Base-by-base conservation (phyloP, 495 filamentous ascomycete species). In the Podospora tetraspora region DNA sequence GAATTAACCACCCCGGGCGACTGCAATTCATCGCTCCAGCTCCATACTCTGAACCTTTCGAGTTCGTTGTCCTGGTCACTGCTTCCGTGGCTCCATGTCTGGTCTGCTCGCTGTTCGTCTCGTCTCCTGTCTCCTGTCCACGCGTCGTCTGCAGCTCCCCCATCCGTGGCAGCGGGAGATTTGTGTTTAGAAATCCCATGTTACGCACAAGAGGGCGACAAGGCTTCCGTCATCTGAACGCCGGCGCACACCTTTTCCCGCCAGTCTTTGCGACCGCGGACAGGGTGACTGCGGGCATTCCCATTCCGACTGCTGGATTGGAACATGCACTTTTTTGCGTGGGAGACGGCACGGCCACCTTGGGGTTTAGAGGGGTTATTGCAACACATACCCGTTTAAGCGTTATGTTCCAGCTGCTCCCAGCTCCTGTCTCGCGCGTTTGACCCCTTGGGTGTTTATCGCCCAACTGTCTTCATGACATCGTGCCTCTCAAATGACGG, bases 311-410 rank as follows among this genome's bases (percentile, higher is more conserved):
- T 52, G 43, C 43, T 63, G 58, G 32, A 71, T 72, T 65, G 68
- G 66, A 73, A 71, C 71, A 73, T 61, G 67, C 69, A 73, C 43
- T 52, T 65, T 75, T 27, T 71, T 64, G 68, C 68, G 69, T 69
- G 66, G 68, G 71, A 72, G 63, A 68, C 66, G 65, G 66, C 61
- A 70, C 68, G 71, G 68, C 67, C 65, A 69, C 72, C 70, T 65
- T 73, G 69, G 69, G 27, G 37, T 66, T 72, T 66, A 67, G 62
- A 63, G 52, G 68, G 75, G 72, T 52, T 52, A 52, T 52, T 74
- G 73, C 75, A 77, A 77, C 74, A 77, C 75, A 77, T 77, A 77
- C 75, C 75, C 75, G 74, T 70, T 22, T 59, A n/a, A 52, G 43
- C 43, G 43, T 52, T 16, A 6, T 6, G 16, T 27, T 68, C 57